These are phyloP conservation scores for Neoarthrinium moseri DNA, from an alignment of 2,329 filamentous ascomycete genomes.

Conservation along the genomic window DNA sequence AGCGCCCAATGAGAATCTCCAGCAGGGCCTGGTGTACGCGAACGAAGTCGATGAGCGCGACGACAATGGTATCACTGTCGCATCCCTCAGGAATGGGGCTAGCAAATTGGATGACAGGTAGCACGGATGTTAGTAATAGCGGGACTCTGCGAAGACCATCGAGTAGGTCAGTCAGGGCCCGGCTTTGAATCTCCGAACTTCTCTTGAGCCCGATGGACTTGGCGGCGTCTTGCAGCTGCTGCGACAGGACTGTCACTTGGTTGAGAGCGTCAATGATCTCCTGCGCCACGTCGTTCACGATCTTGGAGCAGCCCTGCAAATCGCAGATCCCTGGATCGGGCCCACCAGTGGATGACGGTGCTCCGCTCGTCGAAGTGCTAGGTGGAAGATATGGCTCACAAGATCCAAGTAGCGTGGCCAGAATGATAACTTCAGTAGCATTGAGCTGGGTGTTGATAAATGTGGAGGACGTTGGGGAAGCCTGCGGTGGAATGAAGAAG, in stretches of 20 bases:
- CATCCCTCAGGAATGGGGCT: slow-evolving; percentile 8
- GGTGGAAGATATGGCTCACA: background rate
- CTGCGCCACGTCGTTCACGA: slow-evolving; percentile 8
- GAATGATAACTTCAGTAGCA: slow-evolving; percentile 11
- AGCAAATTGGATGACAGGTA: slow-evolving; percentile 5
- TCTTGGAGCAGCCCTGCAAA: slow-evolving; percentile 7
- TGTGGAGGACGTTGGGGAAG: slow-evolving; percentile 2
- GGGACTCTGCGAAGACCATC: background rate
- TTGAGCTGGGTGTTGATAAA: slow-evolving; percentile 9
- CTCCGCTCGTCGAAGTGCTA: background rate
- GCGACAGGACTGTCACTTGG: slow-evolving; percentile 9
- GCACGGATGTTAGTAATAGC: background rate
- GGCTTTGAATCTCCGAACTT: background rate
- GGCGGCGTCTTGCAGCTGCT: slow-evolving; percentile 7
- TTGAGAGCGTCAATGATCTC: slow-evolving; percentile 8
- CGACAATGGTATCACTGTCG: slow-evolving; percentile 11
- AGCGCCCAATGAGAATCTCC: slow-evolving; percentile 10
- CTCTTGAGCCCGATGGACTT: slow-evolving; percentile 8
- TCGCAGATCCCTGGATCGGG: slow-evolving; percentile 4
- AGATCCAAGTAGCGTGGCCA: slow-evolving; percentile 6
- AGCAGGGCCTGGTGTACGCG: slow-evolving; percentile 11
- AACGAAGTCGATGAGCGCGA: slow-evolving; percentile 12
- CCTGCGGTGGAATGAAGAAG: slow-evolving; percentile 11
- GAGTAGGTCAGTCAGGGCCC: background rate
- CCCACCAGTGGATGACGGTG: background rate